A percentile compares a stretch with the other conserved stretches of the same genome.
These are phyloP conservation scores for Chlamydomonas sphaeroides DNA, from an alignment of 139 green algal genomes.

Conservation along the genomic window DNA sequence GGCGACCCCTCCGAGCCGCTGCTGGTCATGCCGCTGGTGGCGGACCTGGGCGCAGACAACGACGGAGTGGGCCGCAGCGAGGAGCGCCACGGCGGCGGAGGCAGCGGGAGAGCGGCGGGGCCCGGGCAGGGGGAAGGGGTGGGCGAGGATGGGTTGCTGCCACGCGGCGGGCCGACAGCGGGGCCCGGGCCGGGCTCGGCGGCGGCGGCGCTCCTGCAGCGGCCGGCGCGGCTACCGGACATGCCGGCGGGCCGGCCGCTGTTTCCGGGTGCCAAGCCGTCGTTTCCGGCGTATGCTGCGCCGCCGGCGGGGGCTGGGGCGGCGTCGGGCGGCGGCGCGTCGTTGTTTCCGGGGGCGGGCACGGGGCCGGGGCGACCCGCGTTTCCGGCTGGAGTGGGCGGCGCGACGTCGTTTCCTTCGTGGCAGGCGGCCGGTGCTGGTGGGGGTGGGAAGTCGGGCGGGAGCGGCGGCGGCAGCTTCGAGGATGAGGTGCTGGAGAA, in stretches of 20 bases:
- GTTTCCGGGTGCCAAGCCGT: background rate
- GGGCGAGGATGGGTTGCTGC: background rate
- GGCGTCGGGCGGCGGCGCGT: background rate
- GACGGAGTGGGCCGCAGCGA: background rate
- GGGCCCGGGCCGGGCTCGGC: background rate
- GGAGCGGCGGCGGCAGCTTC: too few species aligned
- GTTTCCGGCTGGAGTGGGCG: background rate
- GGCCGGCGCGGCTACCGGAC: conserved; percentile 11
- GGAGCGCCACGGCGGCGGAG: background rate
- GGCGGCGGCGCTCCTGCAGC: conserved; percentile 16
- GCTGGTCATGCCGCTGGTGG: conserved; percentile 40
- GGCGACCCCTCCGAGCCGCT: conserved; percentile 41
- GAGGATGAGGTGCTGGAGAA: too few species aligned
- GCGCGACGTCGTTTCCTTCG: background rate
- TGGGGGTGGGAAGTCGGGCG: too few species aligned
- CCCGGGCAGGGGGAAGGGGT: background rate
- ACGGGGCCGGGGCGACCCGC: background rate
- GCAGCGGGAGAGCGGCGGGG: background rate
- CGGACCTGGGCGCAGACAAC: background rate
- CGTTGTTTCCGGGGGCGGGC: conserved; percentile 3
- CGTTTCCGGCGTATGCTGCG: background rate
- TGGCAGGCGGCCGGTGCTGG: too few species aligned
- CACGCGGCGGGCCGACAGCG: background rate
- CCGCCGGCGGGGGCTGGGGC: background rate
- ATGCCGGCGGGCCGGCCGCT: background rate